phyloP scores from a whole-genome alignment of 805 yeast species.

The Myxozyma monticola region DNA sequence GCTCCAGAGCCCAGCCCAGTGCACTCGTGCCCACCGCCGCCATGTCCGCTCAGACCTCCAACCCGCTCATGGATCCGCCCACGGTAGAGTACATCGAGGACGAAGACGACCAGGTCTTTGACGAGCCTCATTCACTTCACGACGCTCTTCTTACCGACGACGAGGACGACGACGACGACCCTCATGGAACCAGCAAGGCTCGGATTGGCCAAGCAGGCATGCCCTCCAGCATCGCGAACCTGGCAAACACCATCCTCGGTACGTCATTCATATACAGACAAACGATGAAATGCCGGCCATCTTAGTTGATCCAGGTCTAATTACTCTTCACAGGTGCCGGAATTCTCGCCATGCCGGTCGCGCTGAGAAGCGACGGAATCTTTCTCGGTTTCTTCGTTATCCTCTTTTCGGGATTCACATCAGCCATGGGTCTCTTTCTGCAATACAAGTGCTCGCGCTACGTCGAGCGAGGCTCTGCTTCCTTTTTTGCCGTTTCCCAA shows the following conservation, averaged over 20 bases:
- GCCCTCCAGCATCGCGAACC: constrained; percentile 43
- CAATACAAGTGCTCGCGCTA: constrained; percentile 59
- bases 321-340: constrained; percentile 62
- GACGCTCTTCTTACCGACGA: background rate
- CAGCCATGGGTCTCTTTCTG: constrained; percentile 65
- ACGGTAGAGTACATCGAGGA: constrained; percentile 27
- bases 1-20: too few species aligned
- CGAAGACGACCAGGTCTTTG: constrained; percentile 26
- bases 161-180: constrained; percentile 8
- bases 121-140: background rate
- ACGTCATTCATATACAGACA: background rate
- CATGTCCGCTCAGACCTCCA: background rate
- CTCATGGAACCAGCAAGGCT: background rate
- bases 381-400: constrained; percentile 56
- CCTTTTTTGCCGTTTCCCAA: constrained; percentile 66
- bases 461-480: constrained; percentile 60
- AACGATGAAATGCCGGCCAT: background rate
- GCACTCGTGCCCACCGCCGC: background rate
- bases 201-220: constrained; percentile 23
- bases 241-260: constrained; percentile 60
- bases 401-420: constrained; percentile 59
- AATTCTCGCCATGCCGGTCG: constrained; percentile 71
- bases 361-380: constrained; percentile 64
- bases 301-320: background rate
- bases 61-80: too few species aligned